These are phyloP conservation scores for Lumnitzera racemosa DNA, from an alignment of 345 rosid genomes.

Conservation along the genomic window DNA sequence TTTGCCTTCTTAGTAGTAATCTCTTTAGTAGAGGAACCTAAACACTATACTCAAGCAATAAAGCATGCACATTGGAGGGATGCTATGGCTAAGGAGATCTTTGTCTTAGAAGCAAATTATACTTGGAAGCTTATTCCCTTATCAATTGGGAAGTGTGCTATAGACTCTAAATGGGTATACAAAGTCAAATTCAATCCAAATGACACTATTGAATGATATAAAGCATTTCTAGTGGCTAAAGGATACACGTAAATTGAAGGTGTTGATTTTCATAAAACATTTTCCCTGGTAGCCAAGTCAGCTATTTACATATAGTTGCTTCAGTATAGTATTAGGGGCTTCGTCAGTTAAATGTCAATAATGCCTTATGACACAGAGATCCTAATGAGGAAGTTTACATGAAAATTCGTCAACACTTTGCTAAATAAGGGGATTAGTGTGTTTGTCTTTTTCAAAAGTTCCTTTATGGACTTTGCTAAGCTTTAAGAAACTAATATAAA, in stretches of 20 bases:
- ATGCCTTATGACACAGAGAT: no score
- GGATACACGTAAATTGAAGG: conserved; percentile 7
- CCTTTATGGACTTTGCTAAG: background rate
- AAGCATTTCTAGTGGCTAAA: background rate
- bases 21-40: conserved; percentile 1
- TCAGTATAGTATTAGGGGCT: background rate
- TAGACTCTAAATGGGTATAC: conserved; percentile 9
- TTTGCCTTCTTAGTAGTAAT: conserved; percentile 1
- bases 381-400: background rate
- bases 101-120: background rate
- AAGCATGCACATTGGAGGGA: background rate
- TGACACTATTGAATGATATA: background rate
- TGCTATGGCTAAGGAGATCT: background rate
- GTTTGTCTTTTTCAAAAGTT: background rate
- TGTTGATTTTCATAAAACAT: conserved; percentile 5
- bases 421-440: background rate
- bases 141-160: background rate
- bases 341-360: background rate
- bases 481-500: background rate
- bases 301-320: background rate
- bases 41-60: background rate
- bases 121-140: background rate
- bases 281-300: background rate
- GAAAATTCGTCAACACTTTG: background rate
- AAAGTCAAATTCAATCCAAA: conserved; percentile 2